Percentiles rank a stretch among this genome's conserved stretches.
These are phyloP conservation scores for Halophytophthora polymorphica DNA, from an alignment of 352 stramenopile species.

Conservation along the genomic window DNA sequence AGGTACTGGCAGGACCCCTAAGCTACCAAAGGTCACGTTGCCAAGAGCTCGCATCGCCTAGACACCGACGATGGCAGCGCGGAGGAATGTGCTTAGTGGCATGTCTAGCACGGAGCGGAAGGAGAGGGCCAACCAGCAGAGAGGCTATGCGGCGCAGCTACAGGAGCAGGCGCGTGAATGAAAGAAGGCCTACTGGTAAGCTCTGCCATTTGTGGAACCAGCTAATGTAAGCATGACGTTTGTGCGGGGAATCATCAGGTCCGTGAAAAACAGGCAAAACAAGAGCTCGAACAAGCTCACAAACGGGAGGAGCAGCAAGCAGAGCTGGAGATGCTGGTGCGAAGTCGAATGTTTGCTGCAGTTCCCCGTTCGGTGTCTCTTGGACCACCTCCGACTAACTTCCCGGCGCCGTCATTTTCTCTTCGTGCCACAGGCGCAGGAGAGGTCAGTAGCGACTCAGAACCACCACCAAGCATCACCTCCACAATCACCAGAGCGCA, in stretches of 20 bases:
- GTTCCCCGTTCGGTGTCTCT: not conserved
- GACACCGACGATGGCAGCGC: conserved; percentile 6
- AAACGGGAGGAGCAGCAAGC: conserved; percentile 44
- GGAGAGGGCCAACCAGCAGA: conserved; percentile 45
- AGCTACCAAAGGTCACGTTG: too few species aligned
- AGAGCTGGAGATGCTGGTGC: conserved; percentile 43
- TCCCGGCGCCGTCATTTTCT: not conserved
- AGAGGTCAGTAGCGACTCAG: conserved; percentile 8
- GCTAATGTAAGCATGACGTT: not conserved
- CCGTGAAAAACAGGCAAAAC: conserved; percentile 43
- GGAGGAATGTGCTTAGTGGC: conserved; percentile 40
- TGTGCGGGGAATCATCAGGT: conserved; percentile 14
- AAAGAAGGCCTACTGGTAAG: not conserved
- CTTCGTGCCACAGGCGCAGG: conserved; percentile 10
- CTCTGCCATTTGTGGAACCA: too few species aligned
- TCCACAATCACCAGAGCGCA: not conserved
- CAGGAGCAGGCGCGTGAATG: conserved; percentile 44
- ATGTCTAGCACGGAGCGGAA: conserved; percentile 46
- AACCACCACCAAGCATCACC: conserved; percentile 18
- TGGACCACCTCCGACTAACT: not conserved
- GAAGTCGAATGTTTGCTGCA: not conserved
- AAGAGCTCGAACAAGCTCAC: conserved; percentile 38
- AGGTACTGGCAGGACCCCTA: too few species aligned
- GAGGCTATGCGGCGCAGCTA: conserved; percentile 63
- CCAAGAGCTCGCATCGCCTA: too few species aligned